Evolutionary conservation across 345 rosid species (phyloP).

Genomic region (Populus deltoides): DNA sequence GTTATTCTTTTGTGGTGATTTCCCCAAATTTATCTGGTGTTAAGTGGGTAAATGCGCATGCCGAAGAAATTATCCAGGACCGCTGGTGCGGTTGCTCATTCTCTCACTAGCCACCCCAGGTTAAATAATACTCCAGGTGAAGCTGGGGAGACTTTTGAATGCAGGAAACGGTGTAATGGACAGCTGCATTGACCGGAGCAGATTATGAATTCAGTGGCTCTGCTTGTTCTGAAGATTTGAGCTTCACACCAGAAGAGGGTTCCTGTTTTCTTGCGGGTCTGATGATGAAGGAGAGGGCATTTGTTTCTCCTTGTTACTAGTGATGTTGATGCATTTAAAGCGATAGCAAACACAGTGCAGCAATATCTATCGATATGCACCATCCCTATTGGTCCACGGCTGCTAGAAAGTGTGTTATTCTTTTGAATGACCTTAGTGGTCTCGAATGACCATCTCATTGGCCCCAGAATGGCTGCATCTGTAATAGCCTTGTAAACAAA

Average conservation of each 20-base stretch:
- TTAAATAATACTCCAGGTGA: not conserved
- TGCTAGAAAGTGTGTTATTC: not conserved
- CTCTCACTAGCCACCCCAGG: too few species aligned
- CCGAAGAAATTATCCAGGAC: too few species aligned
- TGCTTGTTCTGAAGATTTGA: not conserved
- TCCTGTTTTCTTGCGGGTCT: conserved; percentile 17
- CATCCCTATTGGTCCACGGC: not conserved
- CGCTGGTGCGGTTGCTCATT: too few species aligned
- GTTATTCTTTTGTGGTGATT: too few species aligned
- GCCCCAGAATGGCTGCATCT: too few species aligned
- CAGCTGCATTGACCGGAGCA: too few species aligned
- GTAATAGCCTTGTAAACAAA: too few species aligned
- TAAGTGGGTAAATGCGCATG: too few species aligned
- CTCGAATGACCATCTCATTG: too few species aligned
- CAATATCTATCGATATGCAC: not conserved
- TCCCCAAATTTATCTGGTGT: too few species aligned
- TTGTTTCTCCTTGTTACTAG: not conserved
- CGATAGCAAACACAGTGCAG: not conserved
- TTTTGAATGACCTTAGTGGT: too few species aligned
- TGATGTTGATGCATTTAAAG: too few species aligned
- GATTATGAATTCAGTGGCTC: conserved; percentile 2
- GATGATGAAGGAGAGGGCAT: not conserved
- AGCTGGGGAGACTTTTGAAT: conserved; percentile 3
- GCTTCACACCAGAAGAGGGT: conserved; percentile 3
- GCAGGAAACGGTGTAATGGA: not conserved